Percentiles rank a stretch among this genome's conserved stretches.
phyloP scores from a whole-genome alignment of 345 rosid species.

The Citrus unshiu region DNA sequence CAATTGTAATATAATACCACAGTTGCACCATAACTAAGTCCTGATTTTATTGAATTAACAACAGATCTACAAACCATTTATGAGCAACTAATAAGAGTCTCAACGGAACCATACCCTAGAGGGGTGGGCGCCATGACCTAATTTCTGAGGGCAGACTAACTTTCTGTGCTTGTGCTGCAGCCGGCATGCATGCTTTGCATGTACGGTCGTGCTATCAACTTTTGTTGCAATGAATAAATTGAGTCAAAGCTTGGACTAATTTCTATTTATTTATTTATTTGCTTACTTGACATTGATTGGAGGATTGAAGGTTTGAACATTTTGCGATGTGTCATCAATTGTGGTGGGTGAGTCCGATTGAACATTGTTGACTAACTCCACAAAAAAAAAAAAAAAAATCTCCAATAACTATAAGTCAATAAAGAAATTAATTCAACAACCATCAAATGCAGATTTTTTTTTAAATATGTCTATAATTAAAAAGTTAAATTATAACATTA shows the following conservation, averaged over 20 bases:
- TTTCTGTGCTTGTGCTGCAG: not conserved
- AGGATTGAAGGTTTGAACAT: not conserved
- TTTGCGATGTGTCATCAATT: not conserved
- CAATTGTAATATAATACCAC: accelerated
- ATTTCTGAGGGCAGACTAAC: not conserved
- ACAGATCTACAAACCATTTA: too few relatives aligned
- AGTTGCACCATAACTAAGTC: accelerated
- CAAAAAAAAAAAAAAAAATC: too few relatives aligned
- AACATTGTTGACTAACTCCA: not conserved
- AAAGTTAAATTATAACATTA: too few relatives aligned
- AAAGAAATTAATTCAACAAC: too few relatives aligned
- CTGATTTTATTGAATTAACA: too few relatives aligned
- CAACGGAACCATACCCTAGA: not conserved
- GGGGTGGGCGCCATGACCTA: not conserved
- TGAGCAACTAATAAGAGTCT: not conserved
- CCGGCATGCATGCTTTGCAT: not conserved
- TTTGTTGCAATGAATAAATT: not conserved
- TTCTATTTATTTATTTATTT: not conserved
- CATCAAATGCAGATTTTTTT: accelerated
- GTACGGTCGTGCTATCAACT: not conserved
- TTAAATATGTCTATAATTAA: too few relatives aligned
- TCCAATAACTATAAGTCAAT: too few relatives aligned
- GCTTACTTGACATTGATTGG: not conserved
- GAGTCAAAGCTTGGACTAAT: not conserved
- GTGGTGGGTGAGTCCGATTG: not conserved